Percentiles rank a stretch among this genome's conserved stretches.
phyloP scores from a whole-genome alignment of 2,329 filamentous ascomycete genomes.

The Xenoacremonium recifei region DNA sequence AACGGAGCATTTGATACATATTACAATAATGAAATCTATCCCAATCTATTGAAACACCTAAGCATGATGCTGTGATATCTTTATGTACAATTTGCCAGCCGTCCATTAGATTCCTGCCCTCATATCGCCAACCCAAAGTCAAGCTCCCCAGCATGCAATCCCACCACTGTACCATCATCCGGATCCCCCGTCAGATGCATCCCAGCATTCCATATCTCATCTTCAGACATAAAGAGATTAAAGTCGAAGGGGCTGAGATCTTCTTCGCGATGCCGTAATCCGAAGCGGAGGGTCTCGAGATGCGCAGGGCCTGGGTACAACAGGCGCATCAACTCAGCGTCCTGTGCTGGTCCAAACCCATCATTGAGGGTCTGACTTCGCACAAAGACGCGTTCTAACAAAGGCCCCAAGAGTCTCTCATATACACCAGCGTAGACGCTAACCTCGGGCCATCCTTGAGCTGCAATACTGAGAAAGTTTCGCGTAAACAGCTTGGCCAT shows the following conservation, averaged over 20 bases:
- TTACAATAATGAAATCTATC: too few species aligned
- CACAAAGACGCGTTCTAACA: not conserved
- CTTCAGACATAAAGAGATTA: constrained; percentile 6
- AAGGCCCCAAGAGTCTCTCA: not conserved
- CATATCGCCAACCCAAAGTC: too few species aligned
- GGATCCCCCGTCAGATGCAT: not conserved
- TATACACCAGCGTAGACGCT: not conserved
- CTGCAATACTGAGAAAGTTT: not conserved
- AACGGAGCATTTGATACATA: too few species aligned
- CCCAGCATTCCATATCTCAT: constrained; percentile 1
- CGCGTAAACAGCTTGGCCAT: not conserved
- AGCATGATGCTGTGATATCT: too few species aligned
- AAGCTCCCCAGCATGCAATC: too few species aligned
- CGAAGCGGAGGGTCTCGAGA: constrained; percentile 4
- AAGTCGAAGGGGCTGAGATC: constrained; percentile 6
- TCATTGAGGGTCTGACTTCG: not conserved
- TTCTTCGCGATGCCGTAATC: constrained; percentile 1
- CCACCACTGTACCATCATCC: too few species aligned
- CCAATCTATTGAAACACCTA: too few species aligned
- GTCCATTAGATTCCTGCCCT: too few species aligned
- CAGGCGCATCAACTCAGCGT: constrained; percentile 7
- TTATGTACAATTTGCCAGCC: too few species aligned
- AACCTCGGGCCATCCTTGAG: not conserved
- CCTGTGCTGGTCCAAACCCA: constrained; percentile 5
- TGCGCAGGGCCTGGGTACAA: constrained; percentile 6